phyloP scores from a whole-genome alignment of 257 asterid species.

The Capsicum pubescens region DNA sequence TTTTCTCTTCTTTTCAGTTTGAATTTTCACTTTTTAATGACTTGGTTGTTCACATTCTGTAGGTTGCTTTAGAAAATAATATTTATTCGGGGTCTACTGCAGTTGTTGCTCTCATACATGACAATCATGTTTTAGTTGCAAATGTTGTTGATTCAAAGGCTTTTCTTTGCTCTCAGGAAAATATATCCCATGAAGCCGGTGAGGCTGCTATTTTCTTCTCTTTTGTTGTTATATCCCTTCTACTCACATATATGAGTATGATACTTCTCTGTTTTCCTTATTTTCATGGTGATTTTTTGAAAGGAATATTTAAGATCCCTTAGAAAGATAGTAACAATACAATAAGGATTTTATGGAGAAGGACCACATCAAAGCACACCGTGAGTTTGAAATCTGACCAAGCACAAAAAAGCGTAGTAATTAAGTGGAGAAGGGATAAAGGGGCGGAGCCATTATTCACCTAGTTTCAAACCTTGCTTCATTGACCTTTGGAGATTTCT shows the following conservation, averaged over 20 bases:
- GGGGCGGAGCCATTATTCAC: background rate
- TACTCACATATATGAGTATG: background rate
- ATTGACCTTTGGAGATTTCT: background rate
- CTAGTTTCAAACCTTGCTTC: background rate
- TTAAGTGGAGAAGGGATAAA: conserved; percentile 1
- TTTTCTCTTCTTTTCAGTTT: background rate
- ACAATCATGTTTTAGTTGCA: conserved; percentile 26
- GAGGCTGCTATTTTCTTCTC: background rate
- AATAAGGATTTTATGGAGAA: background rate
- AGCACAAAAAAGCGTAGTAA: background rate
- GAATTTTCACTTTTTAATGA: background rate
- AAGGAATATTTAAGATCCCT: background rate
- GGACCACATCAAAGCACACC: background rate
- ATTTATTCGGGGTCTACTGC: conserved; percentile 11
- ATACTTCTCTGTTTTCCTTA: background rate
- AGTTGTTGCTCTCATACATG: conserved; percentile 5
- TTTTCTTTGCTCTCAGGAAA: conserved; percentile 22
- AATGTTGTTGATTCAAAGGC: conserved; percentile 30
- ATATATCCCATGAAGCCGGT: background rate
- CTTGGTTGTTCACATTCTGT: background rate
- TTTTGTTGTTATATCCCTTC: background rate
- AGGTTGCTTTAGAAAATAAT: background rate
- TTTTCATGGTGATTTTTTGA: background rate
- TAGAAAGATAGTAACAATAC: background rate
- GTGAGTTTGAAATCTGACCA: background rate